A percentile compares a stretch with the other conserved stretches of the same genome.
Evolutionary conservation across 192 early-diverging fungal species (phyloP).

Genomic region (Coemansia sp.): DNA sequence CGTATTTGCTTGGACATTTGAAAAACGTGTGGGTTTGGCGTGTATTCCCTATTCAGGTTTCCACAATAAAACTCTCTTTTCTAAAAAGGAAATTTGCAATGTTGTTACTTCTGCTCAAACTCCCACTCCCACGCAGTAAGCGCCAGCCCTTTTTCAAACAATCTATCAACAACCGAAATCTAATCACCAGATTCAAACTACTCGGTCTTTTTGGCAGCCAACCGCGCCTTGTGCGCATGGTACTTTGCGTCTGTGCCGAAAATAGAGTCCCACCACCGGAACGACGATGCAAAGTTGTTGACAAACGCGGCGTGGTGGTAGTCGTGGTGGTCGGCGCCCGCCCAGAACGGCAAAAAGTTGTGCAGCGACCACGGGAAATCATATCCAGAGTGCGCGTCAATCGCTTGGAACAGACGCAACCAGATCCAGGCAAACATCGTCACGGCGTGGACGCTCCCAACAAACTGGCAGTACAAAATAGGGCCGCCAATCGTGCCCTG

Average conservation of each 20-base stretch:
- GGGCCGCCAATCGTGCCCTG: slow-evolving; percentile 83
- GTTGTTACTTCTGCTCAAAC: too few species aligned
- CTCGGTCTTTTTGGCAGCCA: slow-evolving; percentile 18
- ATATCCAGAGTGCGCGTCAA: slow-evolving; percentile 92
- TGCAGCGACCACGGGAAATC: slow-evolving; percentile 94
- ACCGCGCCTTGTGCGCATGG: slow-evolving; percentile 54
- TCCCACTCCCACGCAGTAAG: too few species aligned
- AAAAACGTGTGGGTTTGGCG: too few species aligned
- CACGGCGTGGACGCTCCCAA: slow-evolving; percentile 73
- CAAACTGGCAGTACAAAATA: slow-evolving; percentile 65
- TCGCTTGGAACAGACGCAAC: slow-evolving; percentile 75
- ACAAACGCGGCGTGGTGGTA: slow-evolving; percentile 85
- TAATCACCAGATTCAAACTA: background rate
- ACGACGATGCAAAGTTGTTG: slow-evolving; percentile 79
- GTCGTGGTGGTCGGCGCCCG: slow-evolving; percentile 91
- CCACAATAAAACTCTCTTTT: too few species aligned
- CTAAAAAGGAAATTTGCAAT: too few species aligned
- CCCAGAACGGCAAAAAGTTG: slow-evolving; percentile 85
- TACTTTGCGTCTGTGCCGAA: slow-evolving; percentile 85
- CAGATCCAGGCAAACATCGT: slow-evolving; percentile 86
- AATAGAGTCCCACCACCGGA: slow-evolving; percentile 88
- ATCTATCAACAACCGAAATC: background rate
- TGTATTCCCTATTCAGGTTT: too few species aligned
- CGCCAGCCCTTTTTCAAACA: too few species aligned
- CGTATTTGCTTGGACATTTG: too few species aligned